A percentile compares a stretch with the other conserved stretches of the same genome.
Evolutionary conservation across 140 eudicot genomes (phyloP).

Genomic region (Cichorium intybus): DNA sequence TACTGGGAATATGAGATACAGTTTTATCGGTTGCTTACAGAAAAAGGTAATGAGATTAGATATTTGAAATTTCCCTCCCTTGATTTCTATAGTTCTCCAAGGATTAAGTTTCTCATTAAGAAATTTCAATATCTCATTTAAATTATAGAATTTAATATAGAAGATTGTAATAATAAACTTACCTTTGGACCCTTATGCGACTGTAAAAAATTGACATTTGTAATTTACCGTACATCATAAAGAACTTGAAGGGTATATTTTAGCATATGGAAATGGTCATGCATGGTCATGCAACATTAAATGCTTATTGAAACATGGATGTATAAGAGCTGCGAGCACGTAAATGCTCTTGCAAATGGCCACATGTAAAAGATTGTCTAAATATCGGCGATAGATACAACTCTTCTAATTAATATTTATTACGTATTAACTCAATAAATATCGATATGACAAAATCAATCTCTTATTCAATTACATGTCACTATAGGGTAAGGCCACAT

Average conservation of each 20-base stretch:
- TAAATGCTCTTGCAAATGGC: background rate
- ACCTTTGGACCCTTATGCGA: background rate
- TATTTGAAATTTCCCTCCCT: background rate
- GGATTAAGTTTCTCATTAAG: background rate
- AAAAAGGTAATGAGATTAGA: background rate
- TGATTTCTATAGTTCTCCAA: background rate
- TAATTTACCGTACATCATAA: background rate
- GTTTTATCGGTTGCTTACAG: background rate
- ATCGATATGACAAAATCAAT: background rate
- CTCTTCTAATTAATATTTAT: constrained; percentile 3
- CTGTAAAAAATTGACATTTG: background rate
- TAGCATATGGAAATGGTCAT: background rate
- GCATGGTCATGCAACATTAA: no score
- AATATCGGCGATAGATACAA: no score
- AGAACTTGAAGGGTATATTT: background rate
- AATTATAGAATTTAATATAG: no score
- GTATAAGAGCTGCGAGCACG: no score
- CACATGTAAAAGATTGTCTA: no score
- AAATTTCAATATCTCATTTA: background rate
- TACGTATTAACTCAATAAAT: background rate
- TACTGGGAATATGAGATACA: constrained; percentile 3
- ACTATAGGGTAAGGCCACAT: background rate
- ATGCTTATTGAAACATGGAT: no score
- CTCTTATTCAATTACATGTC: background rate
- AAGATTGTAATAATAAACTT: no score